Percentiles rank a stretch among this genome's conserved stretches.
Conservation (phyloP, 208 protist species). For the Leptomonas seymouri region DNA sequence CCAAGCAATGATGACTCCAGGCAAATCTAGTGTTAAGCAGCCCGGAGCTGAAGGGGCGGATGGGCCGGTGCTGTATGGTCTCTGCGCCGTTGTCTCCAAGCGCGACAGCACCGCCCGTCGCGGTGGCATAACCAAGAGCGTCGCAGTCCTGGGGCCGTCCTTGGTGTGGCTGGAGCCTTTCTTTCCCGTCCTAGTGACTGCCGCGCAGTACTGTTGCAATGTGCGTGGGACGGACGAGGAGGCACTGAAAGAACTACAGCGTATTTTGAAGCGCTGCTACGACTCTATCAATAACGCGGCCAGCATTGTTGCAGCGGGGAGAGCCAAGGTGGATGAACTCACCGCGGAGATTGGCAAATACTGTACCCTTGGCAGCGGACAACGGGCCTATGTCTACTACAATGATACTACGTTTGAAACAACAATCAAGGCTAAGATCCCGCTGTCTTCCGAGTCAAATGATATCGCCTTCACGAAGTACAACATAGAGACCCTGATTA, state of each 20-base stretch:
- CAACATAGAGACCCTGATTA: conserved; percentile 67
- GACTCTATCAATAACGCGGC: conserved; percentile 53
- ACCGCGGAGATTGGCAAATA: conserved; percentile 41
- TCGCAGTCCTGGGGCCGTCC: conserved; percentile 69
- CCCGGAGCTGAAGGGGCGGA: background rate
- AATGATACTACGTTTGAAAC: conserved; percentile 52
- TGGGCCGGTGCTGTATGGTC: conserved; percentile 51
- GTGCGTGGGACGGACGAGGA: conserved; percentile 55
- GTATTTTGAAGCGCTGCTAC: conserved; percentile 62
- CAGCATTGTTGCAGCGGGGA: conserved; percentile 19
- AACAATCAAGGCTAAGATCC: conserved; percentile 48
- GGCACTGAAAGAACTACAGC: conserved; percentile 48
- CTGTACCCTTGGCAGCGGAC: conserved; percentile 38
- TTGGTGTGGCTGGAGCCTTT: conserved; percentile 76
- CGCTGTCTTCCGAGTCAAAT: conserved; percentile 47
- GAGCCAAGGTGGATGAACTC: conserved; percentile 36
- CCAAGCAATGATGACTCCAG: background rate
- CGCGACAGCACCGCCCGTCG: conserved; percentile 57
- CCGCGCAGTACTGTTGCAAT: conserved; percentile 72
- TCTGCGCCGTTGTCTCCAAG: conserved; percentile 77
- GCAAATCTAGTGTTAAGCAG: background rate
- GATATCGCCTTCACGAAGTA: conserved; percentile 59
- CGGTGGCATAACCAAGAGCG: conserved; percentile 82
- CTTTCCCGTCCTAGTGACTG: conserved; percentile 67
- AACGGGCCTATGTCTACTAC: conserved; percentile 45